phyloP scores from a whole-genome alignment of 139 green algal genomes.

The Mesotaenium endlicherianum region DNA sequence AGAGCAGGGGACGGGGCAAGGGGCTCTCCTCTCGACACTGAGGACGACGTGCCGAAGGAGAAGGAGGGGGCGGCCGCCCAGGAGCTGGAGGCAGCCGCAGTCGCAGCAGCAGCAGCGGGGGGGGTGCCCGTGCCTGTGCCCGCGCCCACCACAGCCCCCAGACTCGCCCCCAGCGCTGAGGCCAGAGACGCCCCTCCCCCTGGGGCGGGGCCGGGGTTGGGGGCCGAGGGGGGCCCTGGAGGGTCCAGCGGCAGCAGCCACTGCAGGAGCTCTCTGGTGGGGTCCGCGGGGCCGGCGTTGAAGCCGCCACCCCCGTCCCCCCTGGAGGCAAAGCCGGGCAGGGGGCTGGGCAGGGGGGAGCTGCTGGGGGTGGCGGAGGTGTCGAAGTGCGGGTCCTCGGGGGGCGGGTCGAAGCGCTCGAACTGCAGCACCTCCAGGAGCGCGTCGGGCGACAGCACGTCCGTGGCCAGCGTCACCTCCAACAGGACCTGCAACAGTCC shows the following conservation, averaged over 20 bases:
- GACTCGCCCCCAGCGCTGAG: too few relatives aligned
- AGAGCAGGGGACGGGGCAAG: too few relatives aligned
- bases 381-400: not conserved
- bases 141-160: not conserved
- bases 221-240: too few relatives aligned
- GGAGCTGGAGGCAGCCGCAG: not conserved
- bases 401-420: slow-evolving; percentile 9
- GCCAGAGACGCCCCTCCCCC: too few relatives aligned
- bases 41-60: too few relatives aligned
- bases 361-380: not conserved
- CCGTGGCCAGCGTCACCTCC: slow-evolving; percentile 6
- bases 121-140: not conserved
- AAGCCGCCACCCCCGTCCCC: too few relatives aligned
- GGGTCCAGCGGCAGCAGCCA: slow-evolving; percentile 10
- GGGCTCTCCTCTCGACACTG: too few relatives aligned
- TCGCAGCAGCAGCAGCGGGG: not conserved
- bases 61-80: not conserved
- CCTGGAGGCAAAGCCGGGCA: not conserved
- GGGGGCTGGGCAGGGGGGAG: not conserved
- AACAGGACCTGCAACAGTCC: slow-evolving; percentile 20
- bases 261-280: not conserved
- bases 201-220: too few relatives aligned
- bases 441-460: not conserved
- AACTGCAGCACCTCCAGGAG: slow-evolving; percentile 43
- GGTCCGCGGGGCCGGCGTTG: not conserved